phyloP scores from a whole-genome alignment of 2,329 filamentous ascomycete species.

The Parascedosporium putredinis region DNA sequence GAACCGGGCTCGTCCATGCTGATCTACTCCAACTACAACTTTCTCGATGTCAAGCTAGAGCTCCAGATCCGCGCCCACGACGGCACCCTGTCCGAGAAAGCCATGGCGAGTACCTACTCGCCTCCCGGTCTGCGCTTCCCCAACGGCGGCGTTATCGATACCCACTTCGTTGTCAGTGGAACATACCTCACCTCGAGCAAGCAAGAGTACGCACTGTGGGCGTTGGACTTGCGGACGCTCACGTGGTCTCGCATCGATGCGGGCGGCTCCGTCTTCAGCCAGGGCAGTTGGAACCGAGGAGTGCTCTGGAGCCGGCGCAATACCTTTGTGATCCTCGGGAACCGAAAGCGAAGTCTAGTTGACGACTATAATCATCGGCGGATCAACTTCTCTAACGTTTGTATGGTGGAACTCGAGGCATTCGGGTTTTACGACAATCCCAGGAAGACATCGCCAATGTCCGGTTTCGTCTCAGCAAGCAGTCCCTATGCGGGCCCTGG shows the following conservation, averaged over 20 bases:
- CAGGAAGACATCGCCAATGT: conserved; percentile 64
- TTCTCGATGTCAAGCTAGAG: conserved; percentile 91
- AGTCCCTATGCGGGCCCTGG: conserved; percentile 50
- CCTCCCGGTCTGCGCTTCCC: conserved; percentile 91
- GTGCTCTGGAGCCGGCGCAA: conserved; percentile 89
- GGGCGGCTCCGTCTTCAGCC: conserved; percentile 85
- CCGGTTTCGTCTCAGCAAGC: conserved; percentile 77
- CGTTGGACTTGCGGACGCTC: conserved; percentile 74
- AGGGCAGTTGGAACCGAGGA: conserved; percentile 95
- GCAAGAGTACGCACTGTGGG: conserved; percentile 96
- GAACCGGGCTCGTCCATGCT: conserved; percentile 67
- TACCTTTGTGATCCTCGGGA: conserved; percentile 89
- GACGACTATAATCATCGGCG: conserved; percentile 97
- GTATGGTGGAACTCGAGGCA: conserved; percentile 91
- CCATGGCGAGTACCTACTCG: conserved; percentile 78
- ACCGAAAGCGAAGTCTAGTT: conserved; percentile 84
- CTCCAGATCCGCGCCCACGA: conserved; percentile 80
- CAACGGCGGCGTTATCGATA: conserved; percentile 90
- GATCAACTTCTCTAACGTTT: conserved; percentile 95
- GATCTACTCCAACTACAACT: conserved; percentile 99
- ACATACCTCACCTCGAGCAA: conserved; percentile 97
- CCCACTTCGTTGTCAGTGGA: conserved; percentile 92
- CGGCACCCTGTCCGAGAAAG: conserved; percentile 72
- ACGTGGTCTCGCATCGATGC: conserved; percentile 96
- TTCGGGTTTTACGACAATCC: conserved; percentile 98